phyloP scores from a whole-genome alignment of 148 eudicot genomes.

The Gaultheria prostrata region DNA sequence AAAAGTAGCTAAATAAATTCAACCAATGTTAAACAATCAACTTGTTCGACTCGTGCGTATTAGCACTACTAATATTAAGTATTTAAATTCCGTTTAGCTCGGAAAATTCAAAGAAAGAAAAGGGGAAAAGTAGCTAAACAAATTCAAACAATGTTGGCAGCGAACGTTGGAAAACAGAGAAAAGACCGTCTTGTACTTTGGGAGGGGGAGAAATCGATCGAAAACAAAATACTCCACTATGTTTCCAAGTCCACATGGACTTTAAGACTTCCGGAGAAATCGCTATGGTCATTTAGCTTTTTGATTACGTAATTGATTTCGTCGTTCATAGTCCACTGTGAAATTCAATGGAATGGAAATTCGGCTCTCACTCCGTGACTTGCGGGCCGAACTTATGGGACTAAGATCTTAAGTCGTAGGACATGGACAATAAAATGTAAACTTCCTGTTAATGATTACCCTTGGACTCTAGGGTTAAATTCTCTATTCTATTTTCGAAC shows the following conservation, averaged over 20 bases:
- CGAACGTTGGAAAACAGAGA: neutral
- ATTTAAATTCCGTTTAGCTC: neutral
- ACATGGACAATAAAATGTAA: neutral
- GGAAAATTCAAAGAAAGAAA: neutral
- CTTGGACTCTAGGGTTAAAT: neutral
- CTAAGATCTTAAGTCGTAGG: neutral
- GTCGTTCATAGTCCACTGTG: neutral
- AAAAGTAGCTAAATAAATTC: too few relatives aligned
- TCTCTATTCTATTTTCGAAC: neutral
- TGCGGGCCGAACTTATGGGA: constrained; percentile 2
- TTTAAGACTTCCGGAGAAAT: neutral
- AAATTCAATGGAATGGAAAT: neutral
- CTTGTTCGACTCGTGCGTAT: neutral
- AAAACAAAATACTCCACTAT: neutral
- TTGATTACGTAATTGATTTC: neutral
- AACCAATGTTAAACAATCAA: neutral
- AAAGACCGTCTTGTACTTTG: neutral
- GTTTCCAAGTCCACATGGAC: neutral
- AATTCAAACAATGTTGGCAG: neutral
- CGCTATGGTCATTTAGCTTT: neutral
- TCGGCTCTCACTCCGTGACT: neutral
- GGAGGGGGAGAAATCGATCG: neutral
- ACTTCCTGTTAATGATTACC: neutral
- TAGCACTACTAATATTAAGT: neutral
- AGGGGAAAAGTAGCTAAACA: neutral